A percentile compares a stretch with the other conserved stretches of the same genome.
Evolutionary conservation across 2,329 filamentous ascomycete genomes (phyloP).

Genomic region (Rhynchosporium agropyri): DNA sequence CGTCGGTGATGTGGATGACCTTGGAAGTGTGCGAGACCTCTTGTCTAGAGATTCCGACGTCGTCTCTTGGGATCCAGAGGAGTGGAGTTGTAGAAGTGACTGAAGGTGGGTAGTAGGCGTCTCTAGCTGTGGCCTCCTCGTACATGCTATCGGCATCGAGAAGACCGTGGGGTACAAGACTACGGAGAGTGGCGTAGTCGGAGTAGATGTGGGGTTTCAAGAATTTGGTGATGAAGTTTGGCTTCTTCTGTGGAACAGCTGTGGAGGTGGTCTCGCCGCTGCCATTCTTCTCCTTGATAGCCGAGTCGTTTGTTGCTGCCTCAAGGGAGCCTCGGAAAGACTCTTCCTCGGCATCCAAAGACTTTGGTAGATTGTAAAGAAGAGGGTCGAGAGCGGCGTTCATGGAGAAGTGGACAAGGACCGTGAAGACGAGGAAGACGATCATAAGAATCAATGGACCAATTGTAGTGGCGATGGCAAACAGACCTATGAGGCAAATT

Average conservation of each 20-base stretch:
- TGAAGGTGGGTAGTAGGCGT: conserved; percentile 76
- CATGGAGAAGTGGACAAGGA: conserved; percentile 74
- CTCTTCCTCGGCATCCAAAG: conserved; percentile 62
- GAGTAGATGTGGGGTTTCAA: conserved; percentile 77
- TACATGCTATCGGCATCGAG: conserved; percentile 57
- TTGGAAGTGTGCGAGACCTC: conserved; percentile 73
- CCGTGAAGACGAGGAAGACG: conserved; percentile 72
- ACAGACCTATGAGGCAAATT: conserved; percentile 81
- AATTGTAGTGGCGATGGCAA: conserved; percentile 67
- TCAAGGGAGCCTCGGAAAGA: conserved; percentile 38
- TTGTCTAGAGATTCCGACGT: conserved; percentile 72
- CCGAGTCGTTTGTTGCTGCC: conserved; percentile 24
- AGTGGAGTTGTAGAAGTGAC: conserved; percentile 64
- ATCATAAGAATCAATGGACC: conserved; percentile 77
- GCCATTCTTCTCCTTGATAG: conserved; percentile 34
- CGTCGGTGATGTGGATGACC: conserved; percentile 79
- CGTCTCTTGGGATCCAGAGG: conserved; percentile 84
- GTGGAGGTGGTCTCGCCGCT: conserved; percentile 27
- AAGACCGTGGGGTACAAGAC: conserved; percentile 63
- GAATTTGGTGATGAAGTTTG: conserved; percentile 66
- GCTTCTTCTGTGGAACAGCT: conserved; percentile 49
- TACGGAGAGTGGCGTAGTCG: conserved; percentile 71
- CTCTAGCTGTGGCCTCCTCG: conserved; percentile 59
- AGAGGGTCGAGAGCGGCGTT: conserved; percentile 75
- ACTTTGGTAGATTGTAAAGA: conserved; percentile 77